Conservation (phyloP, 306 rosid species). For the Cucumis cinereus region DNA sequence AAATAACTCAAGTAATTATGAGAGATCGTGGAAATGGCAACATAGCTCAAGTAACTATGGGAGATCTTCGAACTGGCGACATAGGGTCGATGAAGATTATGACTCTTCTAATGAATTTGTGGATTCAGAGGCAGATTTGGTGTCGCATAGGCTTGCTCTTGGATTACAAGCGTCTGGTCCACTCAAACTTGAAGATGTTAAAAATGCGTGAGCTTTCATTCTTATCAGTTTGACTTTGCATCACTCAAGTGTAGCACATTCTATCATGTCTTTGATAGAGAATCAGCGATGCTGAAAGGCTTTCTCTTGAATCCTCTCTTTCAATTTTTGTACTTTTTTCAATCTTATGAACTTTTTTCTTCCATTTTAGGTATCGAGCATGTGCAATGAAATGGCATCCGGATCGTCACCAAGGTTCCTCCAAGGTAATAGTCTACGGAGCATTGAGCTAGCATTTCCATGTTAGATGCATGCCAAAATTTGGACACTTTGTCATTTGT, state of each 20-base stretch:
- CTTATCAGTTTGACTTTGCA: background rate
- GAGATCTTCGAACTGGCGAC: constrained; percentile 45
- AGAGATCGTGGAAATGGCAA: constrained; percentile 3
- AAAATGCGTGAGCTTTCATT: constrained; percentile 58
- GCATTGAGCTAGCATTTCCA: no score
- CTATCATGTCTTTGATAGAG: background rate
- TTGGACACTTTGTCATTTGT: no score
- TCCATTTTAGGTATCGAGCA: constrained; percentile 41
- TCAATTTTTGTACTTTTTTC: background rate
- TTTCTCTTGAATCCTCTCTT: background rate
- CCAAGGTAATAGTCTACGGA: constrained; percentile 34
- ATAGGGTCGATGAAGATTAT: constrained; percentile 24
- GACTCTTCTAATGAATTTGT: constrained; percentile 34
- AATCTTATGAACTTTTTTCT: background rate
- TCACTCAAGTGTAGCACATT: background rate
- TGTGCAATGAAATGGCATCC: constrained; percentile 96
- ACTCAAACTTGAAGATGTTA: constrained; percentile 60
- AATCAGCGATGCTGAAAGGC: background rate
- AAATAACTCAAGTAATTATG: constrained; percentile 20
- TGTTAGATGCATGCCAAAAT: no score
- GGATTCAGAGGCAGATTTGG: constrained; percentile 19
- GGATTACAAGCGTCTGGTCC: constrained; percentile 71
- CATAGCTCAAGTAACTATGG: constrained; percentile 21
- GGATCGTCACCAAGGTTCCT: constrained; percentile 80
- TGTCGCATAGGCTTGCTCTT: constrained; percentile 56